Conservation (phyloP, 1,284 basidiomycete species). For the Pseudozyma pruni region DNA sequence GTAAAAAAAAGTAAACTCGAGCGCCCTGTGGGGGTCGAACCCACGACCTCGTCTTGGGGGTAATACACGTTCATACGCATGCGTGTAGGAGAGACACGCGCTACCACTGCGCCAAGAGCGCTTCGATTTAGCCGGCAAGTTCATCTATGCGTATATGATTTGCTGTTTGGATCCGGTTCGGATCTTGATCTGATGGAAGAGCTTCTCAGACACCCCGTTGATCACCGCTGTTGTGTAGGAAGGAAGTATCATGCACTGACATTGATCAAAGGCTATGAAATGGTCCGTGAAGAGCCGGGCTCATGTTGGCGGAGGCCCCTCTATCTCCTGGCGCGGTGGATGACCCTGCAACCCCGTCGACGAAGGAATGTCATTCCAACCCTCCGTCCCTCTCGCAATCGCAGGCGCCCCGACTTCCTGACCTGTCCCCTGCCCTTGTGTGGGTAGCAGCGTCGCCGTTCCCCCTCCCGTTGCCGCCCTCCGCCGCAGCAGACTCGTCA, state of each 20-base stretch:
- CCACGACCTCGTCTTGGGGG: slow-evolving; percentile 45
- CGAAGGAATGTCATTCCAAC: slow-evolving; percentile 8
- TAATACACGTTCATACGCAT: not conserved
- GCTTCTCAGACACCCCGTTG: too few species aligned
- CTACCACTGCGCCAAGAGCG: slow-evolving; percentile 51
- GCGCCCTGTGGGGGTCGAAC: slow-evolving; percentile 52
- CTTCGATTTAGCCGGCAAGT: not conserved
- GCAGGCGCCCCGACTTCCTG: not conserved
- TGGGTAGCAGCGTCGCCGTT: not conserved
- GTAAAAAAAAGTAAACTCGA: slow-evolving; percentile 4
- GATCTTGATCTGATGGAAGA: not conserved
- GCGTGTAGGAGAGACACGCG: slow-evolving; percentile 46
- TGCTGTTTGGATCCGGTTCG: not conserved
- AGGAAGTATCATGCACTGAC: too few species aligned
- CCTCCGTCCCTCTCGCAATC: not conserved
- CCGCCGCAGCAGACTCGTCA: slow-evolving; percentile 26
- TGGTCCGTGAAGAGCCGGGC: too few species aligned
- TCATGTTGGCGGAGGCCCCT: too few species aligned
- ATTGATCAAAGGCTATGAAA: too few species aligned
- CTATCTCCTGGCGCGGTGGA: too few species aligned
- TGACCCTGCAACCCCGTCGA: too few species aligned
- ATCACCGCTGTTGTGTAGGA: too few species aligned
- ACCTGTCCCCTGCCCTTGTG: not conserved
- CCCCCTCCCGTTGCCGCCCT: not conserved
- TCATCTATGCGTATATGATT: not conserved